Evolutionary conservation across 352 stramenopile species (phyloP).

Genomic region (Globisporangium acanthophoron): DNA sequence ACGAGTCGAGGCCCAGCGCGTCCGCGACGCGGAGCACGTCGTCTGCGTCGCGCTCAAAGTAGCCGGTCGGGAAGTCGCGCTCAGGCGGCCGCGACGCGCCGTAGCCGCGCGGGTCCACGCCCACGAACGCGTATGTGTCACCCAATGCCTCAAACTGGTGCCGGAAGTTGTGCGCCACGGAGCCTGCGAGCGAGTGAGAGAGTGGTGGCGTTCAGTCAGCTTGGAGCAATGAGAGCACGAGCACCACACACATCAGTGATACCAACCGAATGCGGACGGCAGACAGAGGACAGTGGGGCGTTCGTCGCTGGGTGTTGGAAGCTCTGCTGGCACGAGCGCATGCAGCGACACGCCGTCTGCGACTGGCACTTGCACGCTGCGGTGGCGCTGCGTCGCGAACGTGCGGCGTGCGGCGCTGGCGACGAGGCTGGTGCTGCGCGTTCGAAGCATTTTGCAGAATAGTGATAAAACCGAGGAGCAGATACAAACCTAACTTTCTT

Average conservation of each 20-base stretch:
- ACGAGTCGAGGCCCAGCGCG: conserved; percentile 53
- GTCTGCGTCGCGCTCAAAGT: conserved; percentile 66
- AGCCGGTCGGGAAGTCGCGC: conserved; percentile 41
- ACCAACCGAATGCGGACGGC: conserved; percentile 51
- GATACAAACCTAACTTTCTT: too few species aligned
- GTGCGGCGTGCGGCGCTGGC: conserved; percentile 3
- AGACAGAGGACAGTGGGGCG: conserved; percentile 51
- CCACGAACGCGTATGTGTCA: conserved; percentile 51
- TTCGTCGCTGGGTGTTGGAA: conserved; percentile 5
- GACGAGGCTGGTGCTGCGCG: background rate
- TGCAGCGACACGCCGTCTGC: conserved; percentile 37
- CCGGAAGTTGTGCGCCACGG: conserved; percentile 53
- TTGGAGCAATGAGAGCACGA: background rate
- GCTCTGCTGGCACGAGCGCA: conserved; percentile 26
- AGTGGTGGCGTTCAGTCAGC: too few species aligned
- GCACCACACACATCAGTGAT: too few species aligned
- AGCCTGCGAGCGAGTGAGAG: conserved; percentile 14
- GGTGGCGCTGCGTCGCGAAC: conserved; percentile 11
- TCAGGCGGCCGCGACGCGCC: conserved; percentile 36
- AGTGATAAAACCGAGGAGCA: too few species aligned
- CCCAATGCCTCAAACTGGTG: conserved; percentile 47
- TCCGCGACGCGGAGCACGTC: conserved; percentile 63
- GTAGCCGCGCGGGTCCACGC: conserved; percentile 61
- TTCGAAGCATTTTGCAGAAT: too few species aligned
- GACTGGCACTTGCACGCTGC: conserved; percentile 33